Evolutionary conservation across 306 rosid genomes (phyloP).

Genomic region (Vigna nakashimae): DNA sequence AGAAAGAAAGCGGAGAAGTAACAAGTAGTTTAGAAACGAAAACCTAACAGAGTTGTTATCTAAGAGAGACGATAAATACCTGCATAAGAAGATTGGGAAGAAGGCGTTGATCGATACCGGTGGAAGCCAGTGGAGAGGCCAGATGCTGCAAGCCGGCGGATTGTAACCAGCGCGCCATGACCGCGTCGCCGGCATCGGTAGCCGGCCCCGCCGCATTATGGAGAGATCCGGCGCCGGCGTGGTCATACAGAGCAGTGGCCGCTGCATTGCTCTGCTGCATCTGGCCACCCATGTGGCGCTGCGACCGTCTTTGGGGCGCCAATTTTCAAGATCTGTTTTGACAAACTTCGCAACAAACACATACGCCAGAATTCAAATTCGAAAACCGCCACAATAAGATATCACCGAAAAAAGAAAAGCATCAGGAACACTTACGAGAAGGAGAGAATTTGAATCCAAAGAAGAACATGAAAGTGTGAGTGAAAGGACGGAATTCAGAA

Average conservation of each 20-base stretch:
- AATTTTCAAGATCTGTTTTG: constrained; percentile 86
- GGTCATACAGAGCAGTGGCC: constrained; percentile 86
- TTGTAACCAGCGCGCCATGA: constrained; percentile 99
- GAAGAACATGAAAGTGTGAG: constrained; percentile 65
- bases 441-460: constrained; percentile 65
- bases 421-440: constrained; percentile 59
- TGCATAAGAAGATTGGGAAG: constrained; percentile 91
- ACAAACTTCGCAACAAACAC: constrained; percentile 57
- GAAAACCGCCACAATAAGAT: neutral
- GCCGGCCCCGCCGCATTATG: constrained; percentile 79
- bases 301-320: constrained; percentile 99
- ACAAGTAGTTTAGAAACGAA: neutral
- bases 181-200: constrained; percentile 91
- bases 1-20: neutral
- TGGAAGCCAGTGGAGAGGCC: constrained; percentile 95
- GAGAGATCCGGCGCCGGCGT: constrained; percentile 67
- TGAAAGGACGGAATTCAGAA: constrained; percentile 47
- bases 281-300: constrained; percentile 99
- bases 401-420: neutral
- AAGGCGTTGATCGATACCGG: constrained; percentile 75
- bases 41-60: neutral
- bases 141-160: constrained; percentile 99
- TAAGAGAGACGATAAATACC: constrained; percentile 48
- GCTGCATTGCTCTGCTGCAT: constrained; percentile 99
- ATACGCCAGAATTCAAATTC: constrained; percentile 7